Percentiles rank a stretch among this genome's conserved stretches.
Conservation (phyloP, 2,329 filamentous ascomycete genomes). For the Trichoderma semiorbis region DNA sequence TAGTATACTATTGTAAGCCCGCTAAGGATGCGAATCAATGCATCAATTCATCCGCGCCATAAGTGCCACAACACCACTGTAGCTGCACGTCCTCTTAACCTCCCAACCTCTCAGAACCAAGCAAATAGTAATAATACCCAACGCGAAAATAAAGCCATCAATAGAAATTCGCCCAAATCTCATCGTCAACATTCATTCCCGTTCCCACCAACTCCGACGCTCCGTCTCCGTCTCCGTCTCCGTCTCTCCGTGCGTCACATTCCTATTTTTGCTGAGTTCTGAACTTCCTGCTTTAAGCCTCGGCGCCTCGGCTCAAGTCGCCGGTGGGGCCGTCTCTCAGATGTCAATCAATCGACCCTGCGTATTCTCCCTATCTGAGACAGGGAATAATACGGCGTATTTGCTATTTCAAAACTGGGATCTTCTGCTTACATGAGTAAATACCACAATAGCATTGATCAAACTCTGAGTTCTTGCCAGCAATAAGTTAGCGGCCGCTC, state of each 20-base stretch:
- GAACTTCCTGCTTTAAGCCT: background rate
- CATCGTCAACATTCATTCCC: background rate
- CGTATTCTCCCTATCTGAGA: background rate
- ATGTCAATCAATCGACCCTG: background rate
- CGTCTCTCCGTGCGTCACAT: background rate
- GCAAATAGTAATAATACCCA: background rate
- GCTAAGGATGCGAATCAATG: background rate
- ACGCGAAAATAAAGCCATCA: background rate
- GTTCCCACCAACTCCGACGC: background rate
- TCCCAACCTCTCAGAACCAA: background rate
- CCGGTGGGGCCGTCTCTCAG: background rate
- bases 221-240: slow-evolving; percentile 5
- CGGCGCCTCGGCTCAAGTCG: slow-evolving; percentile 1
- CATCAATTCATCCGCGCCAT: background rate
- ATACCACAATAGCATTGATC: background rate
- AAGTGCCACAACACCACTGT: background rate
- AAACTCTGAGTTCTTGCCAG: background rate
- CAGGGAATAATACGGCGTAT: background rate
- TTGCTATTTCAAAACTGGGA: background rate
- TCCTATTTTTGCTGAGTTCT: background rate
- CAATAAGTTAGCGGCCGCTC: background rate
- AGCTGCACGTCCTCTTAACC: background rate
- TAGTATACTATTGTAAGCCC: background rate
- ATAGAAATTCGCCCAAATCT: background rate
- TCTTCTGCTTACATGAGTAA: background rate